A percentile compares a stretch with the other conserved stretches of the same genome.
Evolutionary conservation across 1,284 basidiomycete species (phyloP).

Genomic region (Mycosarcoma mackinlayi): DNA sequence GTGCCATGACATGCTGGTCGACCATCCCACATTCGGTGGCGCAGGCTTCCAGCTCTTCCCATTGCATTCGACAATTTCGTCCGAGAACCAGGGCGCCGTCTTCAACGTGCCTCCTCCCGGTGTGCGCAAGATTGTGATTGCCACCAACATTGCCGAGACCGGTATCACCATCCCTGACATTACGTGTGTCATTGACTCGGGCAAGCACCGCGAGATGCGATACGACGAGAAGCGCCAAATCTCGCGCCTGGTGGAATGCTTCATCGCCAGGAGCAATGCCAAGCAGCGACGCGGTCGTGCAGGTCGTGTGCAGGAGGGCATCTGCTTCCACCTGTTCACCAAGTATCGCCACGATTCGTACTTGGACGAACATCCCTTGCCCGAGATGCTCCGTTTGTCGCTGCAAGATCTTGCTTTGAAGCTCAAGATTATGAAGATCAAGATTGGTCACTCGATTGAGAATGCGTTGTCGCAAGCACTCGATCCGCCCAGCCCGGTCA

Average conservation of each 20-base stretch:
- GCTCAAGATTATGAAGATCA: constrained; percentile 96
- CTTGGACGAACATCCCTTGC: constrained; percentile 89
- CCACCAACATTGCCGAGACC: constrained; percentile 82
- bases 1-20: constrained; percentile 82
- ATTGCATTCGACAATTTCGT: constrained; percentile 80
- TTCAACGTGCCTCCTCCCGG: constrained; percentile 86
- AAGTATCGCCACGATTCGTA: constrained; percentile 82
- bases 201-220: constrained; percentile 77
- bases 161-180: constrained; percentile 98
- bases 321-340: constrained; percentile 97
- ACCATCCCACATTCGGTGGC: constrained; percentile 81
- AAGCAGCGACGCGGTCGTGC: constrained; percentile 90
- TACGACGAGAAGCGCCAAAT: constrained; percentile 98
- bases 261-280: constrained; percentile 91
- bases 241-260: constrained; percentile 90
- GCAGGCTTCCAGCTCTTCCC: constrained; percentile 82
- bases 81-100: constrained; percentile 86
- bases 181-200: constrained; percentile 95
- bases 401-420: constrained; percentile 92
- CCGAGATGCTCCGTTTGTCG: constrained; percentile 94
- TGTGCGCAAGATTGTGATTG: constrained; percentile 88
- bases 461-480: constrained; percentile 87
- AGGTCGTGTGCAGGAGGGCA: constrained; percentile 88
- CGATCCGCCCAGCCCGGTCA: constrained; percentile 87
- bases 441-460: constrained; percentile 83